phyloP scores from a whole-genome alignment of 306 rosid species.

The Vigna mungo region DNA sequence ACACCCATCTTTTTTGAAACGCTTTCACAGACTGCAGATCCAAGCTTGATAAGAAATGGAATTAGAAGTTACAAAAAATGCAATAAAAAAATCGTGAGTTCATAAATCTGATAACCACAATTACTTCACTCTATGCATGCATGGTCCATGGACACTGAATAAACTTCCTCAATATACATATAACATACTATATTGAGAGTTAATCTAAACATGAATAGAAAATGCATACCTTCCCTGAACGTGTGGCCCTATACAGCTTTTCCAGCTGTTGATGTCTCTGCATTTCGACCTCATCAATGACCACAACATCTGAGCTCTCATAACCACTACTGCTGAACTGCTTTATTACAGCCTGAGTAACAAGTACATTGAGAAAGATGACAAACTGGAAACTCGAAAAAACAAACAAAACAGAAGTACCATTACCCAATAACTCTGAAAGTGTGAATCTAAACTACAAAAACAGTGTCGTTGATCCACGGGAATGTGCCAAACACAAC shows the following conservation, averaged over 20 bases:
- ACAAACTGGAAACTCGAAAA: conserved; percentile 7
- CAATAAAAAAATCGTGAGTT: background rate
- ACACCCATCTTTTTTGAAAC: background rate
- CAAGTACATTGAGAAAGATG: background rate
- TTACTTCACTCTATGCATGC: conserved; percentile 27
- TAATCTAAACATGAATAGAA: conserved; percentile 6
- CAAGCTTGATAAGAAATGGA: conserved; percentile 26
- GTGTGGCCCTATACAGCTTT: conserved; percentile 83
- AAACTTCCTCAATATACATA: conserved; percentile 36
- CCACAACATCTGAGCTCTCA: conserved; percentile 89
- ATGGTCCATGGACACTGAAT: background rate
- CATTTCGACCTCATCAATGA: conserved; percentile 93
- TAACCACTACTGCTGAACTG: conserved; percentile 88
- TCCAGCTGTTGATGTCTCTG: conserved; percentile 94
- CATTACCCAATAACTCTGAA: background rate
- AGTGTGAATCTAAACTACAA: conserved; percentile 29
- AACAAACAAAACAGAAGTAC: background rate
- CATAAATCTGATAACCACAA: conserved; percentile 33
- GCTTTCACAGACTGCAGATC: background rate
- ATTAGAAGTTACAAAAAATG: background rate
- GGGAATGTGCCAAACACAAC: conserved; percentile 4
- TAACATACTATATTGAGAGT: conserved; percentile 1
- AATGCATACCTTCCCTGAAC: conserved; percentile 77
- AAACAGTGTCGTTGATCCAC: conserved; percentile 3
- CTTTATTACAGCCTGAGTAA: conserved; percentile 84